Conservation (phyloP, 352 stramenopile genomes). For the Phytophthora pisi region DNA sequence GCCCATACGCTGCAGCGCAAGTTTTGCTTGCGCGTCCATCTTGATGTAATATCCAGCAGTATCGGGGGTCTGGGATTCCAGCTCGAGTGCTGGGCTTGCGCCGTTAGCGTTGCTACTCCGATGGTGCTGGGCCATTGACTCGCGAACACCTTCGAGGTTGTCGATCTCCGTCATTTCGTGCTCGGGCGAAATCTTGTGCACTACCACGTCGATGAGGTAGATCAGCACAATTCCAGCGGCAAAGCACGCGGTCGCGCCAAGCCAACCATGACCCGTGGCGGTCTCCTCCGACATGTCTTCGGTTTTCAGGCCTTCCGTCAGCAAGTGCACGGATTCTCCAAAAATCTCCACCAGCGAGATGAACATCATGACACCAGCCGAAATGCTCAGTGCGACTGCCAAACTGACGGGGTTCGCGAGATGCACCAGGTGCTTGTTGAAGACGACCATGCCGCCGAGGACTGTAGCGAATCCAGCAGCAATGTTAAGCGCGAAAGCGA, state of each 20-base stretch:
- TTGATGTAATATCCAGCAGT: conserved; percentile 22
- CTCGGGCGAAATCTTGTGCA: conserved; percentile 44
- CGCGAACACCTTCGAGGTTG: conserved; percentile 33
- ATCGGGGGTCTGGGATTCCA: conserved; percentile 37
- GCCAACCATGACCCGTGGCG: conserved; percentile 59
- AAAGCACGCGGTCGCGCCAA: conserved; percentile 86
- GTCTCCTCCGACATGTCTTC: conserved; percentile 39
- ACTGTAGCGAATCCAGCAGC: conserved; percentile 64
- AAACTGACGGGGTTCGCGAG: conserved; percentile 62
- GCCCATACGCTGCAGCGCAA: conserved; percentile 81
- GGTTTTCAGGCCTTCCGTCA: conserved; percentile 44
- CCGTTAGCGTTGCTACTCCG: conserved; percentile 18
- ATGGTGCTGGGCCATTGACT: conserved; percentile 40
- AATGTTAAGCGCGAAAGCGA: conserved; percentile 57
- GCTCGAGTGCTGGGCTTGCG: conserved; percentile 10
- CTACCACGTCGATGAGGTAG: conserved; percentile 50
- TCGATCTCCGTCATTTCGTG: conserved; percentile 42
- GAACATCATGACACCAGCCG: conserved; percentile 80
- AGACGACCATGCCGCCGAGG: conserved; percentile 60
- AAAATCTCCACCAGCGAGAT: conserved; percentile 79
- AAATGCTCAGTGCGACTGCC: conserved; percentile 84
- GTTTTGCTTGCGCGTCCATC: conserved; percentile 32
- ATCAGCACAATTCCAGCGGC: conserved; percentile 81
- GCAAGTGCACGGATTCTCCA: conserved; percentile 40
- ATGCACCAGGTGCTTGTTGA: conserved; percentile 53